A percentile compares a stretch with the other conserved stretches of the same genome.
Evolutionary conservation across 495 filamentous ascomycete species (phyloP).

Genomic region (Halenospora varia): DNA sequence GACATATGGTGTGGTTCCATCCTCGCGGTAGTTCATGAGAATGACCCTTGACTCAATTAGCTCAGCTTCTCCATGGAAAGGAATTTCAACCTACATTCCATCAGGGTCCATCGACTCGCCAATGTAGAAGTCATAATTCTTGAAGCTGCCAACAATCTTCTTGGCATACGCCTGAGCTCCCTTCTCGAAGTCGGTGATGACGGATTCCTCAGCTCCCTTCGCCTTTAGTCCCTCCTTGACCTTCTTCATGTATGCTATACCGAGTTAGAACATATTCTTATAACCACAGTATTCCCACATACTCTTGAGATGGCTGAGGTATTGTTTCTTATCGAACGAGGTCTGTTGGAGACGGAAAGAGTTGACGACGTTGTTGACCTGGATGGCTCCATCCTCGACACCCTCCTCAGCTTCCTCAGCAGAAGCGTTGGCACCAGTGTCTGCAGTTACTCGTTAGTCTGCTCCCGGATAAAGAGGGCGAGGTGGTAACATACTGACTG

Average conservation of each 20-base stretch:
- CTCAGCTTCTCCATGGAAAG: neutral
- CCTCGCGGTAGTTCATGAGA: slow-evolving; percentile 95
- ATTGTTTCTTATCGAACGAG: slow-evolving; percentile 78
- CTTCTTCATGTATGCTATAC: slow-evolving; percentile 81
- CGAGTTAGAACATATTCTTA: slow-evolving; percentile 1
- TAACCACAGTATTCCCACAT: slow-evolving; percentile 23
- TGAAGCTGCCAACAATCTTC: slow-evolving; percentile 79
- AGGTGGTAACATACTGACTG: slow-evolving; percentile 58
- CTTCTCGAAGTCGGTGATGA: slow-evolving; percentile 72
- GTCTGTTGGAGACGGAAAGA: slow-evolving; percentile 83
- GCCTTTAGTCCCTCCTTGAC: slow-evolving; percentile 66
- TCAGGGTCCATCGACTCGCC: slow-evolving; percentile 88
- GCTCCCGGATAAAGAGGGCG: neutral
- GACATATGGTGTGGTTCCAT: slow-evolving; percentile 86
- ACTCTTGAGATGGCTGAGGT: slow-evolving; percentile 80
- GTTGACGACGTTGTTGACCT: slow-evolving; percentile 92
- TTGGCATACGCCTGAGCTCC: slow-evolving; percentile 65
- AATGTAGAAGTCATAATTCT: slow-evolving; percentile 92
- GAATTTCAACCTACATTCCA: slow-evolving; percentile 64
- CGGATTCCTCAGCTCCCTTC: slow-evolving; percentile 53
- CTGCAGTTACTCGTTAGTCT: slow-evolving; percentile 34
- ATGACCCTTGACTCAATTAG: slow-evolving; percentile 59
- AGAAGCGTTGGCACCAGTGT: slow-evolving; percentile 95
- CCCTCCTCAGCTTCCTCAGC: slow-evolving; percentile 81
- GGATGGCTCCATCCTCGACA: slow-evolving; percentile 60